A percentile compares a stretch with the other conserved stretches of the same genome.
Evolutionary conservation across 2,329 filamentous ascomycete species (phyloP).

Genomic region (Piedraia hortae): DNA sequence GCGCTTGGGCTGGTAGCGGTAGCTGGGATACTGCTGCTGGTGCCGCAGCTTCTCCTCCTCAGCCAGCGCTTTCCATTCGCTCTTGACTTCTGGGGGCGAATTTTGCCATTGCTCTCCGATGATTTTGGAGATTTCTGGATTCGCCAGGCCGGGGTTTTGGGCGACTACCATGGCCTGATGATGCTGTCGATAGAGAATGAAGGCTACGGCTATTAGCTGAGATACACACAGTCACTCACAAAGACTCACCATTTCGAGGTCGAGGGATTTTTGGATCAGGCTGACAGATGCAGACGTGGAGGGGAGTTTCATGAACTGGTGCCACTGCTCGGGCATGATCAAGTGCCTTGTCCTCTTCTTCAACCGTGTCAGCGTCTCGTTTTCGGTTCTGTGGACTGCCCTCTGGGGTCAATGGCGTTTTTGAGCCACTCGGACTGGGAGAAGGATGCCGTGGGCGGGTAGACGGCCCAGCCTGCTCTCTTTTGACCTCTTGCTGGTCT

Average conservation of each 20-base stretch:
- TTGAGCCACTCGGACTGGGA: conserved; percentile 8
- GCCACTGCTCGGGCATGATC: conserved; percentile 11
- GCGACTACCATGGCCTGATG: conserved; percentile 60
- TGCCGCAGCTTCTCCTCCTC: conserved; percentile 84
- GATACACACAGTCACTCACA: conserved; percentile 6
- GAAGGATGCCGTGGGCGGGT: conserved; percentile 9
- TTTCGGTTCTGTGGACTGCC: conserved; percentile 12
- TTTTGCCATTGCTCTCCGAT: conserved; percentile 80
- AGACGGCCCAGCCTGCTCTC: conserved; percentile 9
- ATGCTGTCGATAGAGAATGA: conserved; percentile 90
- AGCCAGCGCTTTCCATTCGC: conserved; percentile 67
- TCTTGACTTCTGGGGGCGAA: conserved; percentile 45
- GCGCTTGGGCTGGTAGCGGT: conserved; percentile 66
- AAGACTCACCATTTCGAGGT: conserved; percentile 37
- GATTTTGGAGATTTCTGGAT: conserved; percentile 92
- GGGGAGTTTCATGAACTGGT: conserved; percentile 17
- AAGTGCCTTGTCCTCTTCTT: conserved; percentile 9
- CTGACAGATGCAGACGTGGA: conserved; percentile 39
- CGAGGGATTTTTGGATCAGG: conserved; percentile 44
- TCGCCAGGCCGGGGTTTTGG: conserved; percentile 66
- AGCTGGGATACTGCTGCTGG: conserved; percentile 70
- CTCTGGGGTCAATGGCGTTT: conserved; percentile 13
- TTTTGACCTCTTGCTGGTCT: conserved; percentile 7
- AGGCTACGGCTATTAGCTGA: conserved; percentile 31
- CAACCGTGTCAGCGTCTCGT: conserved; percentile 9